phyloP scores from a whole-genome alignment of 192 early-diverging fungal species.

The Funneliformis geosporum region DNA sequence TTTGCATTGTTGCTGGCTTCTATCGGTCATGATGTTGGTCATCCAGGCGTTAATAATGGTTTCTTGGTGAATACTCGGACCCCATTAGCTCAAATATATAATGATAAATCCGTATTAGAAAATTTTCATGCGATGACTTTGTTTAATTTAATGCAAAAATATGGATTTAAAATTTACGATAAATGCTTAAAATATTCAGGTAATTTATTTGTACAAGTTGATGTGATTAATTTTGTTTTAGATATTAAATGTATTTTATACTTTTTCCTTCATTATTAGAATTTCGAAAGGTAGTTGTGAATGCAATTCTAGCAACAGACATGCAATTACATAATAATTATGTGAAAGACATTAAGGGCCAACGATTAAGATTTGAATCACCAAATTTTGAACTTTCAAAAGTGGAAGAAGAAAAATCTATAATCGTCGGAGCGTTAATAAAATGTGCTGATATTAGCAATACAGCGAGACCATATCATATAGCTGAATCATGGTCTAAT shows the following conservation, averaged over 20 bases:
- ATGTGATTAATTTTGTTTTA: not conserved
- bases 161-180: constrained; percentile 54
- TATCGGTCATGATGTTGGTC: constrained; percentile 82
- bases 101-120: constrained; percentile 91
- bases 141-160: constrained; percentile 64
- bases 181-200: constrained; percentile 22
- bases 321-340: constrained; percentile 82
- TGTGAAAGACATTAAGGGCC: constrained; percentile 69
- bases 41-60: constrained; percentile 94
- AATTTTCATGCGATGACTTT: constrained; percentile 86
- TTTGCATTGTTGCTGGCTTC: constrained; percentile 75
- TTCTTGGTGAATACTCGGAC: constrained; percentile 81
- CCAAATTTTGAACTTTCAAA: constrained; percentile 40
- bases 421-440: constrained; percentile 70
- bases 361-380: constrained; percentile 53
- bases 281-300: constrained; percentile 70
- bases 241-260: not conserved
- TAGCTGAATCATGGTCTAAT: constrained; percentile 67
- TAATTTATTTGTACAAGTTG: not conserved
- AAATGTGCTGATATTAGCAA: constrained; percentile 86
- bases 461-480: constrained; percentile 70
- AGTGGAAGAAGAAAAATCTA: constrained; percentile 59
- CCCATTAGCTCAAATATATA: constrained; percentile 87
- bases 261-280: constrained; percentile 43
- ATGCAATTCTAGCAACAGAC: constrained; percentile 77